Evolutionary conservation across 2,329 filamentous ascomycete species (phyloP).

Genomic region (Botryotinia narcissicola): DNA sequence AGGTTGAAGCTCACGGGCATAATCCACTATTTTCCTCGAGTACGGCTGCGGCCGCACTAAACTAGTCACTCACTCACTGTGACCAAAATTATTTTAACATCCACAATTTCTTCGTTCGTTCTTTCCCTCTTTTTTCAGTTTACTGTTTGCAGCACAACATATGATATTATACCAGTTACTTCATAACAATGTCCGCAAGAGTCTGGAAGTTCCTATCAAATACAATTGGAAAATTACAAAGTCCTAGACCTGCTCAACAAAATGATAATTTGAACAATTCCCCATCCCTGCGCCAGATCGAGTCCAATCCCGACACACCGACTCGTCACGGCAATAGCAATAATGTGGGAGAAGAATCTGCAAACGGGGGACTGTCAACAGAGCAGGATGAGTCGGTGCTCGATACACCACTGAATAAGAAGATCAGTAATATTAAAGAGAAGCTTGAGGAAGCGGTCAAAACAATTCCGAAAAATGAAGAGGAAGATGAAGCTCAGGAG

Average conservation of each 20-base stretch:
- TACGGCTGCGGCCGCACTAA: constrained; percentile 8
- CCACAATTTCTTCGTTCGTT: not conserved
- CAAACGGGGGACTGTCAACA: not conserved
- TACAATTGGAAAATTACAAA: constrained; percentile 9
- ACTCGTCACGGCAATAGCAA: constrained; percentile 11
- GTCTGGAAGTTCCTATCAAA: not conserved
- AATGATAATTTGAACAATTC: not conserved
- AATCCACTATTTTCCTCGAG: constrained; percentile 4
- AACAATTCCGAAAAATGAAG: not conserved
- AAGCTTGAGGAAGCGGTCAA: not conserved
- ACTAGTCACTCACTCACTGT: constrained; percentile 13
- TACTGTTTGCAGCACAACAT: not conserved
- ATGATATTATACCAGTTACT: not conserved
- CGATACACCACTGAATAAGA: not conserved
- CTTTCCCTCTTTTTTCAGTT: not conserved
- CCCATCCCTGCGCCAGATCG: not conserved
- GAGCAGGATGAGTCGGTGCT: not conserved
- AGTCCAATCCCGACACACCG: constrained; percentile 1
- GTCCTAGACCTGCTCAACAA: not conserved
- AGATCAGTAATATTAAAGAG: not conserved
- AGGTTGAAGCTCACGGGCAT: not conserved
- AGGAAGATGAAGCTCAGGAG: not conserved
- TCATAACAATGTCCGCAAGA: not conserved
- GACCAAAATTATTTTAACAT: constrained; percentile 13
- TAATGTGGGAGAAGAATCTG: not conserved